Evolutionary conservation across 2,329 filamentous ascomycete genomes (phyloP).

Genomic region (Fusarium sterilihyphosum): DNA sequence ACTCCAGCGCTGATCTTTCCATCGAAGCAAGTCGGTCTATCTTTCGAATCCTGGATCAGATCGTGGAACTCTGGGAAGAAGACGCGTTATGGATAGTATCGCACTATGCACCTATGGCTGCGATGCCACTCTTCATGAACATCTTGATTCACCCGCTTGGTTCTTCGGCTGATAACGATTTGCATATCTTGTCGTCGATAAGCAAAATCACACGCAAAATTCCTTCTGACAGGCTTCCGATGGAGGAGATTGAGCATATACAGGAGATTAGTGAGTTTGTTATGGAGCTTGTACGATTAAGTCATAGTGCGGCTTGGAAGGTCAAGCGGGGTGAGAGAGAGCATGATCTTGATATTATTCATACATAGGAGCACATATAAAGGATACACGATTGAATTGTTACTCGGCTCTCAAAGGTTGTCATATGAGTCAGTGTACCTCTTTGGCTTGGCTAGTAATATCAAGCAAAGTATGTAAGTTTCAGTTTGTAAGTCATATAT

Average conservation of each 20-base stretch:
- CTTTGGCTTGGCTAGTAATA: fast-evolving
- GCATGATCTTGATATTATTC: slow-evolving; percentile 33
- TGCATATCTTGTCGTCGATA: slow-evolving; percentile 31
- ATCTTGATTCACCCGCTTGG: slow-evolving; percentile 35
- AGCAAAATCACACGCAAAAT: slow-evolving; percentile 30
- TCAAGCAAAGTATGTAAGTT: fast-evolving
- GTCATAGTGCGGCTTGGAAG: slow-evolving; percentile 34
- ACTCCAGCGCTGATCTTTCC: slow-evolving; percentile 31
- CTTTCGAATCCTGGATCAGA: slow-evolving; percentile 25
- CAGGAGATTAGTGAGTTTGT: slow-evolving; percentile 34
- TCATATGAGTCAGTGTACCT: fast-evolving
- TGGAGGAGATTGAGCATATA: slow-evolving; percentile 35
- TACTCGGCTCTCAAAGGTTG: background rate
- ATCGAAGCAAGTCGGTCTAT: slow-evolving; percentile 32
- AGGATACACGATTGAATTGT: background rate
- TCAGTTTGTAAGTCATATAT: background rate
- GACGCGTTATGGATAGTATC: slow-evolving; percentile 31
- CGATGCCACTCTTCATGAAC: slow-evolving; percentile 33
- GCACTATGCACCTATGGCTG: slow-evolving; percentile 30
- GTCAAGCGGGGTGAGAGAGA: slow-evolving; percentile 27
- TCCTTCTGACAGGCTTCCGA: slow-evolving; percentile 21
- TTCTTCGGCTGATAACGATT: slow-evolving; percentile 18
- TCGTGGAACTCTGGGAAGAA: slow-evolving; percentile 31
- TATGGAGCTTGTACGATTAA: slow-evolving; percentile 33
- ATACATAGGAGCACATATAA: background rate